These are phyloP conservation scores for Tricholoma sp. DNA, from an alignment of 768 basidiomycete genomes.

Conservation along the genomic window DNA sequence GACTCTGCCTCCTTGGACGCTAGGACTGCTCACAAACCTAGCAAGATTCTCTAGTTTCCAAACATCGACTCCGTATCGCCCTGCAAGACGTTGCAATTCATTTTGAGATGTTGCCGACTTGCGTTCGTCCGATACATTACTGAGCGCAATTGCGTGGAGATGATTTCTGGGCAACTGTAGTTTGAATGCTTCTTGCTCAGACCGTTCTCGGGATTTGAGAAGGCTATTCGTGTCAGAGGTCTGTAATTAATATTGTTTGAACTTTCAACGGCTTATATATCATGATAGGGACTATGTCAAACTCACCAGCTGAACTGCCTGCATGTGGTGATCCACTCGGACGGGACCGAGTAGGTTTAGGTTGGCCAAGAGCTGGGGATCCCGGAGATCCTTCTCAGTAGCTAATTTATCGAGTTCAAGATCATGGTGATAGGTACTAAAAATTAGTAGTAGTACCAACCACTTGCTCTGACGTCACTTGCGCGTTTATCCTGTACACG, in stretches of 20 bases:
- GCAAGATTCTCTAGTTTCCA: conserved; percentile 47
- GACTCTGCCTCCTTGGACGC: conserved; percentile 43
- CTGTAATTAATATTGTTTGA: conserved; percentile 10
- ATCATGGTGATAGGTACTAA: background rate
- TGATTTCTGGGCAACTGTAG: conserved; percentile 41
- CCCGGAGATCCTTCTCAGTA: conserved; percentile 59
- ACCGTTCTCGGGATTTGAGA: conserved; percentile 47
- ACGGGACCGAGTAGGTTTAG: conserved; percentile 63
- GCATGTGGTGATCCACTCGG: conserved; percentile 61
- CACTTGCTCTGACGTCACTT: conserved; percentile 48
- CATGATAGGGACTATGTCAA: background rate
- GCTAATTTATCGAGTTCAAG: conserved; percentile 29
- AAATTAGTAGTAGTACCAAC: conserved; percentile 22
- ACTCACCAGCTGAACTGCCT: conserved; percentile 43
- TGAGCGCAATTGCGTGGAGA: conserved; percentile 47
- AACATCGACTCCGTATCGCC: conserved; percentile 50
- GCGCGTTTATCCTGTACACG: conserved; percentile 25
- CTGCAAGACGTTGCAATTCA: conserved; percentile 47
- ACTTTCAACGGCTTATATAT: conserved; percentile 2
- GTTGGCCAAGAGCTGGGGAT: conserved; percentile 68
- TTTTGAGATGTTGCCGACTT: conserved; percentile 38
- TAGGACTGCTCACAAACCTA: conserved; percentile 59
- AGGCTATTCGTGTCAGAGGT: conserved; percentile 33
- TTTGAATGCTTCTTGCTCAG: conserved; percentile 51
- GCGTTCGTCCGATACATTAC: conserved; percentile 57